Percentiles rank a stretch among this genome's conserved stretches.
phyloP scores from a whole-genome alignment of 148 eudicot species.

The Rhododendron williamsianum region DNA sequence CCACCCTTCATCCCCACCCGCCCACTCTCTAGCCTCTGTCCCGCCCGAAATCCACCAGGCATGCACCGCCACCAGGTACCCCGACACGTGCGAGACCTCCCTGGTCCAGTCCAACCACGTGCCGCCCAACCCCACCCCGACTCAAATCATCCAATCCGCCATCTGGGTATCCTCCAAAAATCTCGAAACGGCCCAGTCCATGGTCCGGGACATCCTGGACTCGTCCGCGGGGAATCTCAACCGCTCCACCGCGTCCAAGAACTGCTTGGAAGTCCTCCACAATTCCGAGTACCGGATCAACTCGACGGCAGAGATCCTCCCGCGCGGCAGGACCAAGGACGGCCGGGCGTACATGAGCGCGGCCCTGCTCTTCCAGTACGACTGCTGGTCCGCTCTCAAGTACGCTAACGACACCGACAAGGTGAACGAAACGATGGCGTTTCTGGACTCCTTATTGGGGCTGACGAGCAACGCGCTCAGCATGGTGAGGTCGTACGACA shows the following conservation, averaged over 20 bases:
- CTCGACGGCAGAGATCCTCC: constrained; percentile 14
- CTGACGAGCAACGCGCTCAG: constrained; percentile 55
- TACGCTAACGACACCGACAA: constrained; percentile 53
- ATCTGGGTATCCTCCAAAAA: constrained; percentile 30
- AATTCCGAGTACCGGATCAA: constrained; percentile 35
- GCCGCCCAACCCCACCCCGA: constrained; percentile 26
- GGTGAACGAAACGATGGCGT: constrained; percentile 52
- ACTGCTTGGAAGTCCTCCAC: constrained; percentile 44
- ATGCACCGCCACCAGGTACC: constrained; percentile 62
- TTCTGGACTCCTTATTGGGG: constrained; percentile 34
- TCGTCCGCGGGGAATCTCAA: constrained; percentile 43
- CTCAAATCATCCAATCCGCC: constrained; percentile 39
- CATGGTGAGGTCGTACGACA: constrained; percentile 45
- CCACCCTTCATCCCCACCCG: neutral
- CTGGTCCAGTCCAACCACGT: constrained; percentile 11
- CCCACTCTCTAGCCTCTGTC: neutral
- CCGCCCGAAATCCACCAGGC: constrained; percentile 32
- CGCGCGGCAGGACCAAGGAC: constrained; percentile 41
- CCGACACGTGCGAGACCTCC: constrained; percentile 40
- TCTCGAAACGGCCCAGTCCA: constrained; percentile 40
- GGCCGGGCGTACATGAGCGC: constrained; percentile 72
- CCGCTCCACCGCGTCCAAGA: constrained; percentile 48
- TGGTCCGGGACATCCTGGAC: constrained; percentile 43
- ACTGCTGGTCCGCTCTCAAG: constrained; percentile 75
- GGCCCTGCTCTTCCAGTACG: constrained; percentile 60